phyloP scores from a whole-genome alignment of 768 basidiomycete genomes.

The Hydnum rufescens region DNA sequence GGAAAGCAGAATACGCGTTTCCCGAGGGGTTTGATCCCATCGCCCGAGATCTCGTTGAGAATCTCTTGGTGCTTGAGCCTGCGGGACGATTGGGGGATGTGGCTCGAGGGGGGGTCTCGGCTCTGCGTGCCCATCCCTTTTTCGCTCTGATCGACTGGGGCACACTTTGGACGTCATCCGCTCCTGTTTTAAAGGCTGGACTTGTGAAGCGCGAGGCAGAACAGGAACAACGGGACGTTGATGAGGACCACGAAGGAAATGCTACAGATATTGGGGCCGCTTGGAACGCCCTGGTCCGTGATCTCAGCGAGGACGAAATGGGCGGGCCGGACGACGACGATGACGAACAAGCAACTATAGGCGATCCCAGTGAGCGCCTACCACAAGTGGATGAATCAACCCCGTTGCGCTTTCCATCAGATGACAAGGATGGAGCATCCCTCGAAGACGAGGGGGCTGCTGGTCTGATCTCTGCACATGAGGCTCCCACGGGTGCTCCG shows the following conservation, averaged over 20 bases:
- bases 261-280: constrained; percentile 28
- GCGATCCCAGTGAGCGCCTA: background rate
- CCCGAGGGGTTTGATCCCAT: constrained; percentile 69
- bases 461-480: background rate
- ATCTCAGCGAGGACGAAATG: background rate
- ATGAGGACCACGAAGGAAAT: constrained; percentile 3
- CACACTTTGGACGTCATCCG: constrained; percentile 41
- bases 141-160: constrained; percentile 40
- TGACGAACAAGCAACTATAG: background rate
- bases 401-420: background rate
- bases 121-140: constrained; percentile 42
- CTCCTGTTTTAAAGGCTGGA: constrained; percentile 39
- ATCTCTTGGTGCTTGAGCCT: constrained; percentile 37
- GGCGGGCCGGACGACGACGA: background rate
- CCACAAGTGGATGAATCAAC: background rate
- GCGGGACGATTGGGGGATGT: background rate
- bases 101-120: constrained; percentile 8
- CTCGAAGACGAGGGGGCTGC: background rate
- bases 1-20: constrained; percentile 67
- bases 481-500: background rate
- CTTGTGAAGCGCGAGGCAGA: constrained; percentile 25
- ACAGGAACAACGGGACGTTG: background rate
- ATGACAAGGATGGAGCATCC: background rate
- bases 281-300: constrained; percentile 31
- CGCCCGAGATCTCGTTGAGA: constrained; percentile 61